phyloP scores from a whole-genome alignment of 169 alveolate genomes.

The Plasmodium gonderi region DNA sequence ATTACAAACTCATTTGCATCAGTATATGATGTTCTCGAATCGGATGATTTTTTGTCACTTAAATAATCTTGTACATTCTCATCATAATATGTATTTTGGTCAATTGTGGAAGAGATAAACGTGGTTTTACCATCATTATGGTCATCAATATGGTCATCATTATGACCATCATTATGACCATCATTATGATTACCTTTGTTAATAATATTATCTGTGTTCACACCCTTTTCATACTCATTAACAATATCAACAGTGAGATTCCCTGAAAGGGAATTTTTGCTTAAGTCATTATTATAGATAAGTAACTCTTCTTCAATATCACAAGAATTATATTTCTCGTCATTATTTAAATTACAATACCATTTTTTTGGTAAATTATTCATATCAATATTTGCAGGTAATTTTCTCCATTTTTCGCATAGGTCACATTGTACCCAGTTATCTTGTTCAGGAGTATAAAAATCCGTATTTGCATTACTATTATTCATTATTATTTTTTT shows the following conservation, averaged over 20 bases:
- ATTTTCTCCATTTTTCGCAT: slow-evolving; percentile 69
- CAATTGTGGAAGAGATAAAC: background rate
- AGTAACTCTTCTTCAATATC: slow-evolving; percentile 62
- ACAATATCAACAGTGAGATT: background rate
- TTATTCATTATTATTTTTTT: background rate
- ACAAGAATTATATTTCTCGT: slow-evolving; percentile 44
- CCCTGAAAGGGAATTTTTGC: background rate
- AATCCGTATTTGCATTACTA: slow-evolving; percentile 2
- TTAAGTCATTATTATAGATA: slow-evolving; percentile 5
- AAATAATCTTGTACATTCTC: no score
- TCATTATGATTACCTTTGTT: background rate
- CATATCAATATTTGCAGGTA: slow-evolving; percentile 54
- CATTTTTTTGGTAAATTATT: slow-evolving; percentile 48
- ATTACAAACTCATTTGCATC: no score
- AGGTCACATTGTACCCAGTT: slow-evolving; percentile 76
- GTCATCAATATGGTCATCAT: background rate
- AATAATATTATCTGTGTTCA: background rate
- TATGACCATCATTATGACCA: background rate
- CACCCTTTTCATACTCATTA: background rate
- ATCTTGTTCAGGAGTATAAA: slow-evolving; percentile 45
- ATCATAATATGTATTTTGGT: no score
- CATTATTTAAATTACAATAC: slow-evolving; percentile 56
- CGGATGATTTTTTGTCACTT: no score
- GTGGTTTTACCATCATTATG: background rate
- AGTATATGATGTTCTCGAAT: no score